Conservation (phyloP, 129 eudicot genomes). For the Centella asiatica region DNA sequence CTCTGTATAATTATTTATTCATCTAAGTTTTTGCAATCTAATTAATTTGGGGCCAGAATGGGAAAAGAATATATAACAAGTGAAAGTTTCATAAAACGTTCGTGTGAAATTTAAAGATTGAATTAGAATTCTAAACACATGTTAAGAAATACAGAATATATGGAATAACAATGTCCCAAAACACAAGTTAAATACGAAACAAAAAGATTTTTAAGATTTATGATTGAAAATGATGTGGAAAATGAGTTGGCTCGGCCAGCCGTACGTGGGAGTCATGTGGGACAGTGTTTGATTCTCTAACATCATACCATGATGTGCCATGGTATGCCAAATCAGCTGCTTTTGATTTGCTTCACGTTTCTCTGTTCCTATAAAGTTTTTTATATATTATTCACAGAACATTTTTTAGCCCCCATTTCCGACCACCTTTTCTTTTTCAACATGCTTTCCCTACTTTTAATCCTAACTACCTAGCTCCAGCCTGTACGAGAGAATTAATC, state of each 20-base stretch:
- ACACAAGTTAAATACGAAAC: too few species aligned
- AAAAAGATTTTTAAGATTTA: too few species aligned
- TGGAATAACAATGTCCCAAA: too few species aligned
- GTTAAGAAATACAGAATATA: too few species aligned
- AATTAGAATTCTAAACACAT: too few species aligned
- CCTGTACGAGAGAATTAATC: neutral
- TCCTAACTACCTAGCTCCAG: neutral
- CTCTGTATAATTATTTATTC: too few species aligned
- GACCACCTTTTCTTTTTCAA: neutral
- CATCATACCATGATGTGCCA: neutral
- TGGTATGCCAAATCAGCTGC: neutral
- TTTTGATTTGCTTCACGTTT: neutral
- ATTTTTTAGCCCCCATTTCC: neutral
- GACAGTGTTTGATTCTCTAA: neutral
- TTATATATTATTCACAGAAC: constrained; percentile 4
- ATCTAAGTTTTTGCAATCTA: too few species aligned
- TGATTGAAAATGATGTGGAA: neutral
- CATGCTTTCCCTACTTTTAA: constrained; percentile 10
- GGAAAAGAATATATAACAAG: too few species aligned
- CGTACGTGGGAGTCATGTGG: neutral
- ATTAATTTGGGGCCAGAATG: too few species aligned
- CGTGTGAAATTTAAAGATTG: too few species aligned
- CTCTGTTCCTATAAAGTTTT: constrained; percentile 8
- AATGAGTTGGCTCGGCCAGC: constrained; percentile 5
- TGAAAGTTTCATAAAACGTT: too few species aligned